Evolutionary conservation across 495 filamentous ascomycete genomes (phyloP), one percentile per base, ranked within the genome.

Genomic region (Penicillium fimorum): DNA sequence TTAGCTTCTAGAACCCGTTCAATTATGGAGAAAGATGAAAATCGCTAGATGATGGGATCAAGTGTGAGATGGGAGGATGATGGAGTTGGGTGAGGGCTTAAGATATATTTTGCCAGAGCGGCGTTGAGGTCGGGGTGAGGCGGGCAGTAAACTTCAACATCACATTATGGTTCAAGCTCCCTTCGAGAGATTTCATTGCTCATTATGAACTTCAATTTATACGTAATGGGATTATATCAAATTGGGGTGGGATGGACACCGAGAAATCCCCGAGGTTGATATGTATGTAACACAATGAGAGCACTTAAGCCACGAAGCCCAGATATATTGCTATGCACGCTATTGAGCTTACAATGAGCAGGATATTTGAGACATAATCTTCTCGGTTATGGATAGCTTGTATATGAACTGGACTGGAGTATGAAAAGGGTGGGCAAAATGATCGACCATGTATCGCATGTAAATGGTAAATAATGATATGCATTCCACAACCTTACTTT

Each of bases 21-120:
- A 47, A 33, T 13, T 17, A 20, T 20, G 3, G n/a, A 47, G 15
- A 18, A 17, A 0, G 46, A 30, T 47, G 10, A 20, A 18, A 20
- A 11, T 15, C 1, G 9, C 32, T 4, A 7, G 18, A 1, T 11
- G 20, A 47, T 11, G 33, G 4, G 18, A 37, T 50, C 22, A 40
- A 11, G 10, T 8, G 29, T 12, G 29, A n/a, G 46, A 4, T 22
- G 10, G 41, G 35, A 50, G 32, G 20, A 38, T 15, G 8, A 27
- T 29, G 35, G 15, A 44, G 22, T 5, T 15, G 30, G 17, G 32
- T 2, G 47, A 22, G 42, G 22, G 22, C 2, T 2, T 13, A 7
- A n/a, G 7, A 50, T 50, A 50, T 50, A 50, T 50, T 40, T 50
- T 50, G 48, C 48, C 48, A 50, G 18, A 40, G 33, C 48, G 48